A percentile compares a stretch with the other conserved stretches of the same genome.
phyloP scores from a whole-genome alignment of 2,329 filamentous ascomycete species.

The Monilinia vaccinii-corymbosi region DNA sequence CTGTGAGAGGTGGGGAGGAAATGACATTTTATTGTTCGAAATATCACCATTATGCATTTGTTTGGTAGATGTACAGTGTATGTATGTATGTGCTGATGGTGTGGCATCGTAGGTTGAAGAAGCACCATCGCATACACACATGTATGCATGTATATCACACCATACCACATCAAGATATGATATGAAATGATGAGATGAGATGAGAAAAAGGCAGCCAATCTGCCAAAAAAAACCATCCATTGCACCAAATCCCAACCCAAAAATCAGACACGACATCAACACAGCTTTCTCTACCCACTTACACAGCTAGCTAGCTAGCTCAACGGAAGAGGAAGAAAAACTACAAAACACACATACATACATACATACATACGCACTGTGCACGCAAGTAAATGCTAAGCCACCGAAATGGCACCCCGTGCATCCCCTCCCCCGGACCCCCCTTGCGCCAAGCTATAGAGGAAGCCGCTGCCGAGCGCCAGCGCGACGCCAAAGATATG shows the following conservation, averaged over 20 bases:
- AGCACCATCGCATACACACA: not conserved
- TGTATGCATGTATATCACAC: not conserved
- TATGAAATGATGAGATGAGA: no score
- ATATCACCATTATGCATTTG: not conserved
- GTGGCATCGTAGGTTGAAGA: not conserved
- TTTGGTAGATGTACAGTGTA: not conserved
- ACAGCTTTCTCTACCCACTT: no score
- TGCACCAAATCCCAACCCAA: not conserved
- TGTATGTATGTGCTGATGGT: not conserved
- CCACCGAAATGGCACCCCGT: not conserved
- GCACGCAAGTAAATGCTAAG: not conserved
- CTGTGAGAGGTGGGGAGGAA: no score
- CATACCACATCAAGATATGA: not conserved
- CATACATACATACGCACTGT: no score
- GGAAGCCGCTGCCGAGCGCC: not conserved
- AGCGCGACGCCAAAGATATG: not conserved
- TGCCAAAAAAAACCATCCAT: not conserved
- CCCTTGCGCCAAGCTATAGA: not conserved
- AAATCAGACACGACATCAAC: no score
- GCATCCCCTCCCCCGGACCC: not conserved
- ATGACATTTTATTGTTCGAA: not conserved
- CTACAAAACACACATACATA: no score
- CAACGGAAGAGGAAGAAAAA: no score
- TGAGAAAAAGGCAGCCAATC: not conserved
- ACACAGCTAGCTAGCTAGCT: no score